A percentile compares a stretch with the other conserved stretches of the same genome.
phyloP scores from a whole-genome alignment of 2,329 filamentous ascomycete species.

The Aspergillus latus region DNA sequence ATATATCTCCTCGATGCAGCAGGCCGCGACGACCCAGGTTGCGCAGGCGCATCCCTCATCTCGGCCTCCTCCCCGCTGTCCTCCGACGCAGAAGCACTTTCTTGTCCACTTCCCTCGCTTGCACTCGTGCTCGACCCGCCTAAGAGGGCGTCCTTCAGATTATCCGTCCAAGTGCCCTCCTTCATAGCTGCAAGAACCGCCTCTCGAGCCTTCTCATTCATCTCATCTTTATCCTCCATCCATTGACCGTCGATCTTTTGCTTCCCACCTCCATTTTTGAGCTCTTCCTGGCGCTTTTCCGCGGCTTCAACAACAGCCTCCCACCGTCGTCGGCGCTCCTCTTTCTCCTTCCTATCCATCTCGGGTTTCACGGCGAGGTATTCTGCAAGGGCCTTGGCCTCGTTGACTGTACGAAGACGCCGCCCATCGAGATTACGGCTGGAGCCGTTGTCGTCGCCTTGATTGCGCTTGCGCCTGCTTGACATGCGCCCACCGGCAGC shows the following conservation, averaged over 20 bases:
- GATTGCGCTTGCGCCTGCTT: conserved; percentile 81
- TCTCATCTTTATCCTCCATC: conserved; percentile 93
- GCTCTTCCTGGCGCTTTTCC: conserved; percentile 78
- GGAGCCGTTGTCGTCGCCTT: conserved; percentile 81
- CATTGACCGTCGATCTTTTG: conserved; percentile 77
- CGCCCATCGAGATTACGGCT: conserved; percentile 92
- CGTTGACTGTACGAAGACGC: conserved; percentile 83
- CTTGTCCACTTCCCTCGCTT: conserved; percentile 39
- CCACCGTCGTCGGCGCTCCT: conserved; percentile 77
- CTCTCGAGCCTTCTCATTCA: conserved; percentile 77
- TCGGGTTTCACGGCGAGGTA: conserved; percentile 95
- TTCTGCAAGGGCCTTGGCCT: conserved; percentile 92
- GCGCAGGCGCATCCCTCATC: conserved; percentile 29
- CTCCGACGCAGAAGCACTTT: conserved; percentile 32
- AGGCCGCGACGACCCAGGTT: conserved; percentile 24
- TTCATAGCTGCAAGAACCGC: conserved; percentile 72
- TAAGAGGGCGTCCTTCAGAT: conserved; percentile 38
- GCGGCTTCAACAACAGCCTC: conserved; percentile 83
- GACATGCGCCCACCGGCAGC: conserved; percentile 98
- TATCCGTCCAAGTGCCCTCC: conserved; percentile 51
- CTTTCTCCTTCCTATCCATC: conserved; percentile 93
- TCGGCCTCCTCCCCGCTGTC: conserved; percentile 41
- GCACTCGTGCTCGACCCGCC: conserved; percentile 41
- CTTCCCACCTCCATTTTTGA: conserved; percentile 70
- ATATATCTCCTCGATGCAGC: conserved; percentile 40